Percentiles rank a stretch among this genome's conserved stretches.
These are phyloP conservation scores for Oehlia diaphana DNA, from an alignment of 192 early-diverging fungal species.

Conservation along the genomic window DNA sequence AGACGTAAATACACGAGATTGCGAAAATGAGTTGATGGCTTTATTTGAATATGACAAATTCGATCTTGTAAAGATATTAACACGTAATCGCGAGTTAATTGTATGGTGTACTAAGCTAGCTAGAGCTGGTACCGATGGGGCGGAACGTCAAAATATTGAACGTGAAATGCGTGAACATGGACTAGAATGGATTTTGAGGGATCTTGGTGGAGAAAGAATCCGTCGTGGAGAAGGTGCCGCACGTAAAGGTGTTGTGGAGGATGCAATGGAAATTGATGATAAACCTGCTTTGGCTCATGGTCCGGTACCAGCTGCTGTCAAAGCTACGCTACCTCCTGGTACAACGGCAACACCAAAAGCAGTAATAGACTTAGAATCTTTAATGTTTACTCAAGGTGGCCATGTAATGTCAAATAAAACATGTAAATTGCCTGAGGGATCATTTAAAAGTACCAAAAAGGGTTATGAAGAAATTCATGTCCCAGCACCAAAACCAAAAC, in stretches of 20 bases:
- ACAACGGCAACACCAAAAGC: slow-evolving; percentile 58
- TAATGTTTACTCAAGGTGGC: slow-evolving; percentile 90
- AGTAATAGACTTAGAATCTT: slow-evolving; percentile 75
- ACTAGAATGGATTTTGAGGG: slow-evolving; percentile 69
- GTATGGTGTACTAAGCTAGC: slow-evolving; percentile 91
- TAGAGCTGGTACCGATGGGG: slow-evolving; percentile 61
- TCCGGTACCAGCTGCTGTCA: slow-evolving; percentile 41
- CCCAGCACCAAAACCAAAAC: slow-evolving; percentile 77
- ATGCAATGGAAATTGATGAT: slow-evolving; percentile 68
- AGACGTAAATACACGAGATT: slow-evolving; percentile 72
- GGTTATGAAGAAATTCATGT: slow-evolving; percentile 97
- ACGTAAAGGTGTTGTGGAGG: slow-evolving; percentile 62
- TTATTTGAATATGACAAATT: slow-evolving; percentile 97
- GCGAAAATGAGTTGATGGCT: slow-evolving; percentile 96
- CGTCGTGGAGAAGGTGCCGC: slow-evolving; percentile 50
- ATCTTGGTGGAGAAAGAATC: slow-evolving; percentile 61
- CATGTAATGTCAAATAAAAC: slow-evolving; percentile 99
- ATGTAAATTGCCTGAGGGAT: slow-evolving; percentile 87
- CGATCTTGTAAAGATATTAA: slow-evolving; percentile 89
- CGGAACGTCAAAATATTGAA: slow-evolving; percentile 58
- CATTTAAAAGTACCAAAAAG: slow-evolving; percentile 83
- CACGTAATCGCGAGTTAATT: slow-evolving; percentile 83
- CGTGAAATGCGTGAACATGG: slow-evolving; percentile 70
- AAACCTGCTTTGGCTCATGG: slow-evolving; percentile 34
- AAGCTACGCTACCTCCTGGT: slow-evolving; percentile 50